Base-by-base conservation (phyloP, 2,329 filamentous ascomycete species). In the Chrysoporthe austroafricana region DNA sequence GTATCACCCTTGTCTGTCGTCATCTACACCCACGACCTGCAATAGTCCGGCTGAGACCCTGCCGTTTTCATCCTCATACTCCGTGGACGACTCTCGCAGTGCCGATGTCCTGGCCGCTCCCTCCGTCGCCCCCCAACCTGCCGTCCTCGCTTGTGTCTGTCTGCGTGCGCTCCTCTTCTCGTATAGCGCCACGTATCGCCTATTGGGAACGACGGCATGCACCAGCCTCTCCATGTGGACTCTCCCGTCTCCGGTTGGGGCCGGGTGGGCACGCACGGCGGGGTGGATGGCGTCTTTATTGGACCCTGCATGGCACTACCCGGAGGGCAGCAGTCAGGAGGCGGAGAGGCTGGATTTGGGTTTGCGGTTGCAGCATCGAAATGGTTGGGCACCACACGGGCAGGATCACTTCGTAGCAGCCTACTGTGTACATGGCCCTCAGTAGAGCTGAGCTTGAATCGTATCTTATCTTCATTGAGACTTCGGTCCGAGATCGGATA, bases 401-500 rank as follows among this genome's bases (percentile, higher is more conserved):
- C 26, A 54, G 26, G 13, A 26, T 26, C 21, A 32, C 26, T 16
- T 52, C 48, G n/a, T 52, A 21, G 14, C 3, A 26, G n/a, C 26
- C 48, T 26, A 6, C 13, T 39, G 36, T 39, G 9, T 9, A 39
- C 14, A 54, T 54, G 11, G 50, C 13, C 14, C 11, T 16, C 26
- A 21, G 26, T 16, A 52, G 48, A 26, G 48, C 48, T 52, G 21
- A 11, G 13, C 21, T 21, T 34, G 11, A 34, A 21, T 26, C 32
- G 32, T 5, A 54, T 54, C 21, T 54, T 44, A 26, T 26, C 26
- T 26, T 26, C 18, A n/a, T 46, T 16, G 36, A 11, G 46, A 32
- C 26, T 62, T 62, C 60, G 60, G 60, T 62, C 60, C 46, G 60
- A 62, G 18, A 42, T 52, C 60, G 60, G 44, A 34, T 36, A 39